phyloP scores from a whole-genome alignment of 257 asterid species.

The Solanum virginianum region DNA sequence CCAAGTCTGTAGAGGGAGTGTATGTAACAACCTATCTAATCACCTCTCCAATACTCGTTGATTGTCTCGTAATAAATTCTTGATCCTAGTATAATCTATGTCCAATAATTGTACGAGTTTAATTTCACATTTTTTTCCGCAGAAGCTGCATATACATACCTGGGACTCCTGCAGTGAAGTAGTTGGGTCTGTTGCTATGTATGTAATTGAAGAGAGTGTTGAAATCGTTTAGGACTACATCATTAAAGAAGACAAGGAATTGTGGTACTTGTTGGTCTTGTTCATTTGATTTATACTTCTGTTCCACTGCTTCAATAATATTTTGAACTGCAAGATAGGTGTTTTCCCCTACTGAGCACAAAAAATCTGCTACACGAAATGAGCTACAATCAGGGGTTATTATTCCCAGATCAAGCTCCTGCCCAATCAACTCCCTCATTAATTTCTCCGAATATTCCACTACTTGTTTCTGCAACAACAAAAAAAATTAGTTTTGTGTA shows the following conservation, averaged over 20 bases:
- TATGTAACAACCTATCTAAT: too few species aligned
- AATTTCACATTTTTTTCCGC: too few species aligned
- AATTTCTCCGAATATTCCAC: constrained; percentile 21
- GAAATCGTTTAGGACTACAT: constrained; percentile 37
- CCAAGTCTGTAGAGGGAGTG: too few species aligned
- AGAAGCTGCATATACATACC: not conserved
- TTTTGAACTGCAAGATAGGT: constrained; percentile 31
- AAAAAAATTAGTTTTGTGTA: too few species aligned
- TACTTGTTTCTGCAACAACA: constrained; percentile 30
- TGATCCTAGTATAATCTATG: too few species aligned
- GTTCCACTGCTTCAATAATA: constrained; percentile 24
- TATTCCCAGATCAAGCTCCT: constrained; percentile 15
- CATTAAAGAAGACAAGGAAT: constrained; percentile 41
- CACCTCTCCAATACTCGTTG: too few species aligned
- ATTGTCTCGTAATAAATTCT: too few species aligned
- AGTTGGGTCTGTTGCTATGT: not conserved
- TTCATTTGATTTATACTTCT: constrained; percentile 1
- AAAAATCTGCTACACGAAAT: constrained; percentile 40
- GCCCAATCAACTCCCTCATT: constrained; percentile 7
- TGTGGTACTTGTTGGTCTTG: constrained; percentile 7
- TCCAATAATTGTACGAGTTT: too few species aligned
- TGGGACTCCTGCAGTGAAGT: constrained; percentile 29
- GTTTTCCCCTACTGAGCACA: constrained; percentile 46
- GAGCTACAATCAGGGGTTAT: not conserved
- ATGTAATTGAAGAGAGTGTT: constrained; percentile 39